Evolutionary conservation across 2,329 filamentous ascomycete species (phyloP).

Genomic region (Sphaerostilbella broomeana): DNA sequence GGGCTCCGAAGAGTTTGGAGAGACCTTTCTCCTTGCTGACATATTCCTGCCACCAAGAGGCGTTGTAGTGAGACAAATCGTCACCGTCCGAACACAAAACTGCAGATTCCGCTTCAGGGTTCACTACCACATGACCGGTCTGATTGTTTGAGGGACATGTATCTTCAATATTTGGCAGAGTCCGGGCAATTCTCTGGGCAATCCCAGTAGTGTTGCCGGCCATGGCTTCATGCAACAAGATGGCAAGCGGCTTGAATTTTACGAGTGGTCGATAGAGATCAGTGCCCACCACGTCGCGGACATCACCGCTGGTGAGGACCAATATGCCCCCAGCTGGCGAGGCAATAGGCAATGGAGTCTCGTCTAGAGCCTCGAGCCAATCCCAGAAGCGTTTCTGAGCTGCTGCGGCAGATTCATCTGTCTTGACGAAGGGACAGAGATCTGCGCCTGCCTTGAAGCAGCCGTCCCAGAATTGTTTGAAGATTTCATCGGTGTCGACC

Average conservation of each 20-base stretch:
- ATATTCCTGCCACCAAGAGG: constrained; percentile 21
- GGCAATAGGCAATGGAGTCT: constrained; percentile 19
- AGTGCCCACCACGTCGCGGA: constrained; percentile 21
- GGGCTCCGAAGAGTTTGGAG: constrained; percentile 25
- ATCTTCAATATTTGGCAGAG: constrained; percentile 15
- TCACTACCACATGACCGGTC: constrained; percentile 1
- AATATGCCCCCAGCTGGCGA: constrained; percentile 15
- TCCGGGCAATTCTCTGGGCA: not conserved
- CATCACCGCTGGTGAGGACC: constrained; percentile 25
- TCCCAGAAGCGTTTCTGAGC: constrained; percentile 25
- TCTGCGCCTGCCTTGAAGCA: constrained; percentile 25
- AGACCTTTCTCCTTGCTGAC: constrained; percentile 19
- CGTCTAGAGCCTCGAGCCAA: constrained; percentile 24
- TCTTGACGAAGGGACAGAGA: constrained; percentile 24
- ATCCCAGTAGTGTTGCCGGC: constrained; percentile 11
- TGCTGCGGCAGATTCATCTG: constrained; percentile 17
- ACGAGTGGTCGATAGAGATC: constrained; percentile 26
- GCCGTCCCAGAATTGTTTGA: constrained; percentile 27
- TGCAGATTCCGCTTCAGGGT: not conserved
- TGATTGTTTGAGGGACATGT: constrained; percentile 13
- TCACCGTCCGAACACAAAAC: constrained; percentile 30
- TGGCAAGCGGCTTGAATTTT: constrained; percentile 11
- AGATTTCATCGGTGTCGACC: constrained; percentile 29
- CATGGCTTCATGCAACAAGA: constrained; percentile 15
- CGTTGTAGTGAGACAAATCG: constrained; percentile 13